These are phyloP conservation scores for Xylariaceae sp. DNA, from an alignment of 2,329 filamentous ascomycete species.

Conservation along the genomic window DNA sequence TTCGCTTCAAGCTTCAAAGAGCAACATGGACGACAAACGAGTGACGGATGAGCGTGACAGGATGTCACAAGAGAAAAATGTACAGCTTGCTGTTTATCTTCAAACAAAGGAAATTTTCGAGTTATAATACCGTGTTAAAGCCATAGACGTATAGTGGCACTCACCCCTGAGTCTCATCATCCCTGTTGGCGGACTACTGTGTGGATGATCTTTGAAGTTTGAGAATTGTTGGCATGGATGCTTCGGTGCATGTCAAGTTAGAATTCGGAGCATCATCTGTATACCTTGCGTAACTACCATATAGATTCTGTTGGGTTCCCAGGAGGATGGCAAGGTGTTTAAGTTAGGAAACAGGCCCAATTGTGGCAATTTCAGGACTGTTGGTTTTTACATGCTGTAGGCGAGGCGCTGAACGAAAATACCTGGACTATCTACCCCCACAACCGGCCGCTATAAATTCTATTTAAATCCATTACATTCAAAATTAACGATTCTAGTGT, in stretches of 20 bases:
- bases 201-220: constrained; percentile 14
- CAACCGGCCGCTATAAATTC: too few species aligned
- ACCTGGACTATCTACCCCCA: too few species aligned
- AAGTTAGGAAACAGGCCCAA: constrained; percentile 7
- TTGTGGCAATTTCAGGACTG: background rate
- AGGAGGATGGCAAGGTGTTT: too few species aligned
- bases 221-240: constrained; percentile 6
- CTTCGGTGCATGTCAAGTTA: constrained; percentile 1
- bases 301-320: background rate
- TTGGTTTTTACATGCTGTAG: constrained; percentile 11
- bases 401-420: too few species aligned
- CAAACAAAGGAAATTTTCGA: background rate
- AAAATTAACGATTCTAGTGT: too few species aligned
- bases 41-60: constrained; percentile 1
- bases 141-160: background rate
- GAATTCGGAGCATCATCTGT: background rate
- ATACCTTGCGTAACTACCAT: background rate
- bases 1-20: constrained; percentile 1
- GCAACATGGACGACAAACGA: constrained; percentile 5
- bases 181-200: constrained; percentile 1
- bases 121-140: background rate
- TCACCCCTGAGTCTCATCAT: constrained; percentile 2
- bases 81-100: background rate
- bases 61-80: background rate
- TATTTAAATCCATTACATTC: too few species aligned